phyloP scores from a whole-genome alignment of 176 grass and related monocot species.

The bread wheat (Triticum aestivum) region DNA sequence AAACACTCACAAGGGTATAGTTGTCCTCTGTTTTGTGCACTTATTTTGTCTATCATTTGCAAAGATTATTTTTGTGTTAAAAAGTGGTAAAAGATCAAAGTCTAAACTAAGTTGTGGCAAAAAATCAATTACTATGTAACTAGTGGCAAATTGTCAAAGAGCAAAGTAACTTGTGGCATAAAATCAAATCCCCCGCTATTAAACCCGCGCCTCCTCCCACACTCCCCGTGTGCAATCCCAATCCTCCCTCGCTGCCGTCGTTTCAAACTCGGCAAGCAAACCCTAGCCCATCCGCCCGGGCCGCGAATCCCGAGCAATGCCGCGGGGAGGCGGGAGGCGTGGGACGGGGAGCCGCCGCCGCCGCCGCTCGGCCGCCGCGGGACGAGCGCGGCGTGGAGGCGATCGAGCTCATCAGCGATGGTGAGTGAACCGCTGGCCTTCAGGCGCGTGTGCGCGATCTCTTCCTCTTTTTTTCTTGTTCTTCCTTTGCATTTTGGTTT shows the following conservation, averaged over 20 bases:
- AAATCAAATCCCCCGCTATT: too few relatives aligned
- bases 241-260: background rate
- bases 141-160: too few relatives aligned
- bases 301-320: background rate
- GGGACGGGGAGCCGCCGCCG: background rate
- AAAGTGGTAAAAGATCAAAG: too few relatives aligned
- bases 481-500: background rate
- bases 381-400: background rate
- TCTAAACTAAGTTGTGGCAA: too few relatives aligned
- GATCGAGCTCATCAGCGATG: background rate
- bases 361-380: background rate
- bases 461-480: too few relatives aligned
- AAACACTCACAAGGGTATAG: too few relatives aligned
- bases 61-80: too few relatives aligned
- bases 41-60: too few relatives aligned
- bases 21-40: too few relatives aligned
- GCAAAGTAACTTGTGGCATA: too few relatives aligned
- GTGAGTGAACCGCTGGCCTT: slow-evolving; percentile 7
- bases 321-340: slow-evolving; percentile 7
- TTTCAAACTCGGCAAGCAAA: background rate
- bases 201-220: background rate
- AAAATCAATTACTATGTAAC: too few relatives aligned
- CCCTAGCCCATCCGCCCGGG: background rate
- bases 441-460: slow-evolving; percentile 1
- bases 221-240: too few relatives aligned